Conservation (phyloP, 768 basidiomycete species). For the Boletus barrowsii region DNA sequence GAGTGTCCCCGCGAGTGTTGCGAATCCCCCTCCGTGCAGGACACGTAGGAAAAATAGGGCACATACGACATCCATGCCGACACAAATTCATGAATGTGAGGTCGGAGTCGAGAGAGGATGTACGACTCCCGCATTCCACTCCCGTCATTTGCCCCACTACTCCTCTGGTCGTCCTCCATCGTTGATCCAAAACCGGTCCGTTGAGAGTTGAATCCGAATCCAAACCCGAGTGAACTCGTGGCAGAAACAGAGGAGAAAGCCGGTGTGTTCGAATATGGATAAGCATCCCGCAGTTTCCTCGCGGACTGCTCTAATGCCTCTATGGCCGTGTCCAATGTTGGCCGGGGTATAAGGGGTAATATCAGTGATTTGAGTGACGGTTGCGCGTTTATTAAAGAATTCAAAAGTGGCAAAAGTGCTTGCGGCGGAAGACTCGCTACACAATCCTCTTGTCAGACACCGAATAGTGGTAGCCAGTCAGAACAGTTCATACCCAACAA, state of each 20-base stretch:
- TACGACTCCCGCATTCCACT: constrained; percentile 80
- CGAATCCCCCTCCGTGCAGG: constrained; percentile 23
- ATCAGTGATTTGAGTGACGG: constrained; percentile 71
- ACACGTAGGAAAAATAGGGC: constrained; percentile 74
- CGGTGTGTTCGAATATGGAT: constrained; percentile 67
- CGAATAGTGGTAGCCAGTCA: neutral
- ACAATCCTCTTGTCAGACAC: constrained; percentile 12
- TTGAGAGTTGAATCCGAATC: constrained; percentile 23
- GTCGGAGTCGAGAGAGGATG: constrained; percentile 68
- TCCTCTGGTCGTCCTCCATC: constrained; percentile 28
- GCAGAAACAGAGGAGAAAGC: constrained; percentile 31
- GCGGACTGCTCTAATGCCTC: constrained; percentile 66
- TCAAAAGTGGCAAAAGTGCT: constrained; percentile 71
- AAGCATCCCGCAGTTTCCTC: constrained; percentile 75
- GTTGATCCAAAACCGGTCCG: constrained; percentile 32
- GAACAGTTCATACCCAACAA: constrained; percentile 58
- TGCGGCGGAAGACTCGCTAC: constrained; percentile 77
- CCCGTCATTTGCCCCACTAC: constrained; percentile 26
- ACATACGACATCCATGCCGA: constrained; percentile 78
- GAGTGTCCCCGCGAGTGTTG: constrained; percentile 38
- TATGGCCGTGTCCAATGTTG: constrained; percentile 70
- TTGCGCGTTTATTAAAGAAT: constrained; percentile 61
- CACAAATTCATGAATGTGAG: constrained; percentile 74
- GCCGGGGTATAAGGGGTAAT: constrained; percentile 79
- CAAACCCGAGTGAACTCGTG: constrained; percentile 34